Evolutionary conservation across 495 filamentous ascomycete genomes (phyloP), one percentile per base, ranked within the genome.

Genomic region (Podospora australis): DNA sequence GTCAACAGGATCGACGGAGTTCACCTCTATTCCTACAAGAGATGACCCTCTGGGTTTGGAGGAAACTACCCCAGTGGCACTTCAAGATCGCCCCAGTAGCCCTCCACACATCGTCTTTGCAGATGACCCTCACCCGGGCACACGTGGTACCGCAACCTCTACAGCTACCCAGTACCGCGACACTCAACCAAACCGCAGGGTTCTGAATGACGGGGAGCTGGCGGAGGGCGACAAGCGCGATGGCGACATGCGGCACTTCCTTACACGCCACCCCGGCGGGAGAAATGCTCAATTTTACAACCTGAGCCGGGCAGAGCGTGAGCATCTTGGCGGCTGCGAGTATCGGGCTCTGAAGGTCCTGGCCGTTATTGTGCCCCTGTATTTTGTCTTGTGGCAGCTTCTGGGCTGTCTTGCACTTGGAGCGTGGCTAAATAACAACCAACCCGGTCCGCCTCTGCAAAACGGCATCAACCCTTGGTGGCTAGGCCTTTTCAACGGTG

Each of bases 321-420:
- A 86, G 46, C 68, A 75, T 46, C 75, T 95, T 4, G 87, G 86
- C 20, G 88, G 88, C 1, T 82, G 80, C 39, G 88, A 95, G 65
- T 92, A 92, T 57, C 77, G 79, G 46, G 87, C 88, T 9, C 73
- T 92, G 11, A 79, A 72, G n/a, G 69, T 90, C 6, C 70, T 96
- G 20, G 71, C 80, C 1, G 70, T 82, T 42, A 62, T 90, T 16
- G 86, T 96, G 8, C 82, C 83, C 4, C 50, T 81, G 7, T 96
- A 96, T 65, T 87, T 83, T 48, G 49, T 86, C 14, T 51, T 80
- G 10, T 89, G 84, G 71, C 81, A 91, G 53, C 34, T 87, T 11
- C 60, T 90, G 11, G 88, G 86, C 1, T 76, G 77, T 50, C 62
- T 94, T 13, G 84, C 82, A 1, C 65, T 94, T 34, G 90, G 84